These are phyloP conservation scores for Amauroascus niger DNA, from an alignment of 2,329 filamentous ascomycete genomes.

Conservation along the genomic window DNA sequence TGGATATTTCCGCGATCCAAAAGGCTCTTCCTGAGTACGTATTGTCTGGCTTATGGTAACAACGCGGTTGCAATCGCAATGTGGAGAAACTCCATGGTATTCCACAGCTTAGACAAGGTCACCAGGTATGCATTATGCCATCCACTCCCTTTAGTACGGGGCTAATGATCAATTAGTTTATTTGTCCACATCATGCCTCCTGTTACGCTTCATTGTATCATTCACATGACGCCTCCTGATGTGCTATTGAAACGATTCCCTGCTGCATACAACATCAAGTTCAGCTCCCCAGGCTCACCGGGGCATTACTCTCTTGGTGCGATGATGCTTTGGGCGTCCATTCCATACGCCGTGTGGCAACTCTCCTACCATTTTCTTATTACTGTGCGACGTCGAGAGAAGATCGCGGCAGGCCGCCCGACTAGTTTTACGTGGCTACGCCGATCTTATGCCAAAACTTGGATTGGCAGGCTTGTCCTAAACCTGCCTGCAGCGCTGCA, in stretches of 20 bases:
- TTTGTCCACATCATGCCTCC: slow-evolving; percentile 99
- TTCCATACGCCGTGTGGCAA: slow-evolving; percentile 92
- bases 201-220: slow-evolving; percentile 80
- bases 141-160: neutral
- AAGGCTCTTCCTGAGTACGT: slow-evolving; percentile 81
- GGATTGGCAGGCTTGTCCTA: slow-evolving; percentile 78
- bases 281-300: slow-evolving; percentile 56
- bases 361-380: slow-evolving; percentile 88
- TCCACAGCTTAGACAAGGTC: slow-evolving; percentile 97
- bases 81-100: slow-evolving; percentile 98
- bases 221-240: slow-evolving; percentile 64
- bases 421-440: slow-evolving; percentile 98
- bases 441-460: slow-evolving; percentile 77
- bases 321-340: slow-evolving; percentile 90
- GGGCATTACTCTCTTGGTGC: slow-evolving; percentile 68
- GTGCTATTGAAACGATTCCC: slow-evolving; percentile 64
- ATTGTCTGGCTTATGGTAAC: slow-evolving; percentile 88
- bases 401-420: slow-evolving; percentile 89
- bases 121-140: slow-evolving; percentile 53
- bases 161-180: slow-evolving; percentile 43
- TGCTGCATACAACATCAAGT: slow-evolving; percentile 73
- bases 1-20: slow-evolving; percentile 90
- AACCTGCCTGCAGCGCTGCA: slow-evolving; percentile 65
- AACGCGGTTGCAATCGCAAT: slow-evolving; percentile 96
- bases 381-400: slow-evolving; percentile 83